These are phyloP conservation scores for Exserohilum turcica DNA, from an alignment of 2,329 filamentous ascomycete genomes.

Conservation along the genomic window DNA sequence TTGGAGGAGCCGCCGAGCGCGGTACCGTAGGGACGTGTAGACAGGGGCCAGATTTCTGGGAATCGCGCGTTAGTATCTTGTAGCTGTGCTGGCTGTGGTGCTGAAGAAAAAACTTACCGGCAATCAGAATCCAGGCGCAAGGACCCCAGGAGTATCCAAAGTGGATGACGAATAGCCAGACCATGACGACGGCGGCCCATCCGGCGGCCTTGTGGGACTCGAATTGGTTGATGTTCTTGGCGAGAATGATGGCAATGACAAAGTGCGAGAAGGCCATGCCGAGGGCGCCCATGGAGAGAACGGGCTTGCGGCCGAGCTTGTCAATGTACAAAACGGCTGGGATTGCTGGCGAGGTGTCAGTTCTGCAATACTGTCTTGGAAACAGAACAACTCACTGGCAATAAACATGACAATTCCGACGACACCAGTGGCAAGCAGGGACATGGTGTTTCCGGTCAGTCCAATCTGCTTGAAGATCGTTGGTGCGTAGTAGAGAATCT, in stretches of 20 bases:
- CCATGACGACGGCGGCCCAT: conserved; percentile 71
- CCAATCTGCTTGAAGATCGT: conserved; percentile 57
- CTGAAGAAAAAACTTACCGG: conserved; percentile 30
- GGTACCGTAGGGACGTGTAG: conserved; percentile 70
- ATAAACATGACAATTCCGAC: conserved; percentile 74
- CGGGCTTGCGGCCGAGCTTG: conserved; percentile 66
- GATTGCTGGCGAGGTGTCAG: conserved; percentile 35
- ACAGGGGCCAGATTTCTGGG: conserved; percentile 73
- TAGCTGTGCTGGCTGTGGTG: no score
- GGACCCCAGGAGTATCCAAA: conserved; percentile 80
- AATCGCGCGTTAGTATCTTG: not conserved
- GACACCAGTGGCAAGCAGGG: conserved; percentile 71
- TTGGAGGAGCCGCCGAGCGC: conserved; percentile 63
- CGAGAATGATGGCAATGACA: conserved; percentile 72
- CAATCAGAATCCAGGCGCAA: conserved; percentile 74
- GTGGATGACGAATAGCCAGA: conserved; percentile 76
- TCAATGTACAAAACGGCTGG: conserved; percentile 71
- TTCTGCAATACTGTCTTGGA: not conserved
- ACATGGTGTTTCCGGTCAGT: conserved; percentile 53
- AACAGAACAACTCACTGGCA: conserved; percentile 37
- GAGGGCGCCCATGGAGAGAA: conserved; percentile 67
- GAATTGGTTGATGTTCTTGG: conserved; percentile 65
- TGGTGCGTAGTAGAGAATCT: conserved; percentile 56
- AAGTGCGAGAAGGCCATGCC: conserved; percentile 74
- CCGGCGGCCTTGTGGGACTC: conserved; percentile 62